Conservation (phyloP, 129 eudicot species). For the Saussurea involucrata region DNA sequence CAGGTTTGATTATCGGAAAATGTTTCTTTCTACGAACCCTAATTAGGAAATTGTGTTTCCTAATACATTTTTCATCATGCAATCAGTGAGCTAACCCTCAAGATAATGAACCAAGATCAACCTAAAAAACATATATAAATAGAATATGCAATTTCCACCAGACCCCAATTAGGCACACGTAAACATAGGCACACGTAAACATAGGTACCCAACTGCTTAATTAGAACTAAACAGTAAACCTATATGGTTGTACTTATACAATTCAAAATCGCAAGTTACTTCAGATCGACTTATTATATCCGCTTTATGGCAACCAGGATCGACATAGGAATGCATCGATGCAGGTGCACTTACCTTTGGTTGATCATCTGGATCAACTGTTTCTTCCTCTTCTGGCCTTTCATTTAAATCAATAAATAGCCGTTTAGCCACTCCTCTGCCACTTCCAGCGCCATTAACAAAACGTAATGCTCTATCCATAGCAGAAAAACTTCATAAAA, state of each 20-base stretch:
- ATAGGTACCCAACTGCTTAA: neutral
- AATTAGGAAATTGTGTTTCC: no score
- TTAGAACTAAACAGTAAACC: neutral
- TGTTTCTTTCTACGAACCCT: neutral
- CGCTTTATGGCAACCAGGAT: neutral
- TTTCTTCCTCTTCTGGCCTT: slow-evolving; percentile 33
- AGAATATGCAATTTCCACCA: neutral
- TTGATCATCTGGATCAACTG: slow-evolving; percentile 13
- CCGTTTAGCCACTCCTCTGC: slow-evolving; percentile 25
- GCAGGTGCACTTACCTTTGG: slow-evolving; percentile 14
- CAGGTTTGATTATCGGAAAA: neutral
- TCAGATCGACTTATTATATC: neutral
- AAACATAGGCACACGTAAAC: neutral
- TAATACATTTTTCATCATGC: neutral
- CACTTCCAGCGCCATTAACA: slow-evolving; percentile 15
- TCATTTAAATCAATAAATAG: slow-evolving; percentile 31
- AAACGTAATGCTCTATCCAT: slow-evolving; percentile 20
- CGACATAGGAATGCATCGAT: neutral
- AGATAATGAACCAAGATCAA: neutral
- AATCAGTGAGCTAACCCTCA: neutral
- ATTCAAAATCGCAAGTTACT: slow-evolving; percentile 1
- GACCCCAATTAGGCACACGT: neutral
- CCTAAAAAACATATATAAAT: neutral
- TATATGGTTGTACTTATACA: neutral
- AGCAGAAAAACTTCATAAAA: slow-evolving; percentile 3